Base-by-base conservation (phyloP, 352 stramenopile species). In the Phytophthora pisi region DNA sequence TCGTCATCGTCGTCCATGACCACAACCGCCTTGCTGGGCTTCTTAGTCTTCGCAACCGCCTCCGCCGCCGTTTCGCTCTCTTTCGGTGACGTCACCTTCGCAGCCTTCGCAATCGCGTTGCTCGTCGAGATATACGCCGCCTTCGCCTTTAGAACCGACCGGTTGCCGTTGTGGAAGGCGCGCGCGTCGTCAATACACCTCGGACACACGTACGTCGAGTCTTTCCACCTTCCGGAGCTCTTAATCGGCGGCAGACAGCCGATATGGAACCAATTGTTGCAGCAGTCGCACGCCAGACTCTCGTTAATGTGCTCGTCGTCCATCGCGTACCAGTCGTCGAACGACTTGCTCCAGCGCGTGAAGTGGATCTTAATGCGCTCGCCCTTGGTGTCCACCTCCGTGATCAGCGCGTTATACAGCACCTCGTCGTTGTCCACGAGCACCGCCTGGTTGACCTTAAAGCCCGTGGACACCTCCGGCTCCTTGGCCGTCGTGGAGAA, bases 341-440 rank as follows among this genome's bases (percentile, higher is more conserved):
- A 96, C 62, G 86, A 92, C 52, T 96, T 96, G 68, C 80, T 91
- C 86, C 88, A 96, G 7, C 84, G 78, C 42, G 89, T 79, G 55
- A 96, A 96, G 70, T 96, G 88, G 56, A 96, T 96, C 72, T 94
- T 94, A 28, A 96, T 84, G 54, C 85, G 84, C 72, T 93, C 86
- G 56, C 75, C 70, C 36, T 72, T 67, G 18, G 75, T 65, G 67
- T 96, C 87, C n/a, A 93, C 84, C 7, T 93, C 84, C 16, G 82
- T 93, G 64, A 96, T 91, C 23, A 94, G 70, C 16, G 88, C 86
- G 51, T 96, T 96, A 74, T 96, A 96, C 23, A 96, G 73, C 70
- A 96, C 83, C 34, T 93, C 85, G 36, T 96, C 86, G 60, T 91
- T 92, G 69, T 96, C 88, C 11, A 96, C 88, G 5, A 96, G 68